Evolutionary conservation across 2,329 filamentous ascomycete genomes (phyloP).

Genomic region (Leptographium radiaticola): DNA sequence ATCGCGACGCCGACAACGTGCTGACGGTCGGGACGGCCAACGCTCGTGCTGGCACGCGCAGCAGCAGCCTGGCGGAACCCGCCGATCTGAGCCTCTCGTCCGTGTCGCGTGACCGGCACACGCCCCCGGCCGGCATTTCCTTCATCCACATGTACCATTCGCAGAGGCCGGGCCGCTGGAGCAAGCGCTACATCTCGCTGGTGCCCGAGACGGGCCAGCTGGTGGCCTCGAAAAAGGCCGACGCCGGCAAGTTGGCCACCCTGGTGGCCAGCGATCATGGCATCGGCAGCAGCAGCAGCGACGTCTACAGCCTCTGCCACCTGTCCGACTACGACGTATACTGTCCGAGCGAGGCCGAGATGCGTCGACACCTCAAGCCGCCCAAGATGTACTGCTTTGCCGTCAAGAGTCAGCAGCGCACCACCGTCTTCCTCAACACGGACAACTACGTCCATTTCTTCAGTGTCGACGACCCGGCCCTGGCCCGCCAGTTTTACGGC

Average conservation of each 20-base stretch:
- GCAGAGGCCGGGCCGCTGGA: slow-evolving; percentile 74
- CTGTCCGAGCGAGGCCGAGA: slow-evolving; percentile 54
- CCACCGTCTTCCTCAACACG: slow-evolving; percentile 66
- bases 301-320: slow-evolving; percentile 61
- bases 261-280: slow-evolving; percentile 12
- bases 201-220: slow-evolving; percentile 57
- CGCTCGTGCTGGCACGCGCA: slow-evolving; percentile 25
- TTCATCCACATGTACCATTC: slow-evolving; percentile 64
- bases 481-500: slow-evolving; percentile 57
- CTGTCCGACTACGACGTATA: slow-evolving; percentile 91
- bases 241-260: slow-evolving; percentile 28
- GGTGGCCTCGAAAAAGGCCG: slow-evolving; percentile 54
- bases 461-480: slow-evolving; percentile 56
- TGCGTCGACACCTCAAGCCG: slow-evolving; percentile 59
- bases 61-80: slow-evolving; percentile 18
- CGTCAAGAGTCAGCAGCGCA: slow-evolving; percentile 85
- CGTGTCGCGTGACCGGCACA: slow-evolving; percentile 39
- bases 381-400: slow-evolving; percentile 80
- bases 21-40: slow-evolving; percentile 54
- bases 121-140: slow-evolving; percentile 51
- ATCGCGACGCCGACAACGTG: slow-evolving; percentile 63
- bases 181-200: slow-evolving; percentile 68
- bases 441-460: slow-evolving; percentile 91
- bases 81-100: slow-evolving; percentile 51
- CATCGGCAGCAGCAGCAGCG: slow-evolving; percentile 30